Conservation (phyloP, 768 basidiomycete genomes). For the Auricularia sp. region DNA sequence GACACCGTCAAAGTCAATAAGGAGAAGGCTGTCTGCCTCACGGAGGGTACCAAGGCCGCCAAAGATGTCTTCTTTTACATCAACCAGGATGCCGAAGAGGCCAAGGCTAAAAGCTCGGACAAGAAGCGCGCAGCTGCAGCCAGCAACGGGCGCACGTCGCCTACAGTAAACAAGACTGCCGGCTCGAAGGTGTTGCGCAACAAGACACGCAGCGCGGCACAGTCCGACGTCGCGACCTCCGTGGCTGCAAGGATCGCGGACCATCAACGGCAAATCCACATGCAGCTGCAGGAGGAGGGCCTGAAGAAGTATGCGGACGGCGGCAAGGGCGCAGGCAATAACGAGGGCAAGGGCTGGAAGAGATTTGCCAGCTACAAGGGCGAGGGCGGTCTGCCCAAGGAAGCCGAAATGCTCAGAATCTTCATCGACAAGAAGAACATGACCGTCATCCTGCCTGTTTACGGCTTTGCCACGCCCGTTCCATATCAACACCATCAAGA, state of each 20-base stretch:
- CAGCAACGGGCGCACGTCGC: slow-evolving; percentile 52
- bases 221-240: slow-evolving; percentile 74
- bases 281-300: slow-evolving; percentile 66
- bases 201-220: slow-evolving; percentile 80
- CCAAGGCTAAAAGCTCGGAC: not conserved
- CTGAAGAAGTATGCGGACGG: slow-evolving; percentile 76
- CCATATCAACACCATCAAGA: slow-evolving; percentile 98
- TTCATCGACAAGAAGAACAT: slow-evolving; percentile 84
- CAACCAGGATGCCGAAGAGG: slow-evolving; percentile 6
- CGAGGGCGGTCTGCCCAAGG: slow-evolving; percentile 80
- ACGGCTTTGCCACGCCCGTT: slow-evolving; percentile 95
- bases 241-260: slow-evolving; percentile 71
- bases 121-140: slow-evolving; percentile 10
- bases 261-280: slow-evolving; percentile 80
- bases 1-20: slow-evolving; percentile 78
- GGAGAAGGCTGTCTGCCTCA: slow-evolving; percentile 58
- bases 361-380: slow-evolving; percentile 95
- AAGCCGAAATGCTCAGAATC: slow-evolving; percentile 76
- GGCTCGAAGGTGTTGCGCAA: slow-evolving; percentile 83
- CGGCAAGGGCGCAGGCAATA: slow-evolving; percentile 60
- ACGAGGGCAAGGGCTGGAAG: slow-evolving; percentile 90
- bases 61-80: slow-evolving; percentile 85
- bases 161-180: slow-evolving; percentile 56
- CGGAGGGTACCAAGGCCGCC: slow-evolving; percentile 72
- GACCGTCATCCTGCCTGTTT: slow-evolving; percentile 83